A percentile compares a stretch with the other conserved stretches of the same genome.
These are phyloP conservation scores for Phialophora verrucosa DNA, from an alignment of 2,329 filamentous ascomycete species.

Conservation along the genomic window DNA sequence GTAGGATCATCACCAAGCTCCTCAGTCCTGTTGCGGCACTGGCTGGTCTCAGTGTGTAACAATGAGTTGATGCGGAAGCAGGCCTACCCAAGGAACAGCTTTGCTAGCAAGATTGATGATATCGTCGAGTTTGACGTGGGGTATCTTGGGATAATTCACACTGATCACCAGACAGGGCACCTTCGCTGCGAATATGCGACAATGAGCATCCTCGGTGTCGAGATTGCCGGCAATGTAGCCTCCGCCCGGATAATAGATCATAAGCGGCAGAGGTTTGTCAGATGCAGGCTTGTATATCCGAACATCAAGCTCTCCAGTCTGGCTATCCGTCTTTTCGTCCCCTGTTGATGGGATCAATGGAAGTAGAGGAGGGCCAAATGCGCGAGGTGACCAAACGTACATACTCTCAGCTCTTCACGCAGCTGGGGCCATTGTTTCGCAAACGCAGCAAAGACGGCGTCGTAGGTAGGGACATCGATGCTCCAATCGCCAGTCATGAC, in stretches of 20 bases:
- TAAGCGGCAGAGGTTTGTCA: constrained; percentile 41
- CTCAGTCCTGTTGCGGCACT: constrained; percentile 28
- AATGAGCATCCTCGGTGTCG: constrained; percentile 46
- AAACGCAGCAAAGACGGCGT: constrained; percentile 31
- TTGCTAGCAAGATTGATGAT: constrained; percentile 29
- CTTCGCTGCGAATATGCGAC: constrained; percentile 42
- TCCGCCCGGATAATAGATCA: constrained; percentile 47
- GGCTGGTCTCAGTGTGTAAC: neutral
- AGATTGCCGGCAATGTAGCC: constrained; percentile 46
- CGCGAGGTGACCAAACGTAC: constrained; percentile 22
- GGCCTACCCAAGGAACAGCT: constrained; percentile 32
- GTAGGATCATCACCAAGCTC: constrained; percentile 31
- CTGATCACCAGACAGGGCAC: constrained; percentile 45
- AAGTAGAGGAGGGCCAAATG: neutral
- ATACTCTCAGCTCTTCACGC: constrained; percentile 30
- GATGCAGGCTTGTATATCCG: constrained; percentile 37
- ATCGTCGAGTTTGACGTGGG: constrained; percentile 32
- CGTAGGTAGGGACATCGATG: constrained; percentile 32
- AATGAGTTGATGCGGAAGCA: neutral
- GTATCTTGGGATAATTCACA: constrained; percentile 43
- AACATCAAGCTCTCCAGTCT: constrained; percentile 28
- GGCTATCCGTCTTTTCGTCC: constrained; percentile 31
- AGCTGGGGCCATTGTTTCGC: constrained; percentile 33
- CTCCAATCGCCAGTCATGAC: constrained; percentile 33
- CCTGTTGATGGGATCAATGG: constrained; percentile 12